Base-by-base conservation (phyloP, 1,284 basidiomycete genomes). In the Ganoderma lingzhi region DNA sequence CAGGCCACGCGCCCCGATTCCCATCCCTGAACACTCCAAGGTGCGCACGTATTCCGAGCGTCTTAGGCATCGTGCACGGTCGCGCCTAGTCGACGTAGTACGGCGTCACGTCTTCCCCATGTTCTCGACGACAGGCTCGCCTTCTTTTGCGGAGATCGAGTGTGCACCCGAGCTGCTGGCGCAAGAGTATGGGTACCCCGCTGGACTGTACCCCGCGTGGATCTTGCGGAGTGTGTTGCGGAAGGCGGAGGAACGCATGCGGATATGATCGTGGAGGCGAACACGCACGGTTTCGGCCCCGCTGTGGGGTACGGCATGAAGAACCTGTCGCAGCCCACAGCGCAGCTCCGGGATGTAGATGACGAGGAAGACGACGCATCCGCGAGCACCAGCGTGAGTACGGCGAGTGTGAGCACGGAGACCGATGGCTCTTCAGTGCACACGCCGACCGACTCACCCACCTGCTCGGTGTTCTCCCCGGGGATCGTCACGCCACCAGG, bases 51-150 rank as follows among this genome's bases (percentile, higher is more conserved):
- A 65, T 12, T 71, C 75, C 1, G 71, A 74, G n/a, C 63, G 66
- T 45, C 86, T 93, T 67, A 88, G 93, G 39, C 84, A 87, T 63
- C 86, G 87, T 68, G 94, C 94, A 2, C 90, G 94, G 42, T 91
- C 93, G 10, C 82, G 87, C 3, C 85, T 96, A 14, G 87, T 95
- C 17, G 93, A 96, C 76, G 85, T 89, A 3, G 95, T 91, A 78
- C 86, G 93, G 23, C 86, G 86, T 28, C 87, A 90, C 76, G 88
- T 95, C 37, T 77, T 94, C 32, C 82, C 72, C 3, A 87, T 37
- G 76, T 77, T 66, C 80, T 88, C 70, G 80, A 73, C 64, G 35
- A 65, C 68, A 17, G 77, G 75, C n/a, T 70, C 61, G 45, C 70
- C 65, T 1, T 73, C 72, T 0, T 73, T 73, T 14, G 64, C 48